A percentile compares a stretch with the other conserved stretches of the same genome.
These are phyloP conservation scores for Westerdykella aurantiaca DNA, from an alignment of 2,329 filamentous ascomycete species.

Conservation along the genomic window DNA sequence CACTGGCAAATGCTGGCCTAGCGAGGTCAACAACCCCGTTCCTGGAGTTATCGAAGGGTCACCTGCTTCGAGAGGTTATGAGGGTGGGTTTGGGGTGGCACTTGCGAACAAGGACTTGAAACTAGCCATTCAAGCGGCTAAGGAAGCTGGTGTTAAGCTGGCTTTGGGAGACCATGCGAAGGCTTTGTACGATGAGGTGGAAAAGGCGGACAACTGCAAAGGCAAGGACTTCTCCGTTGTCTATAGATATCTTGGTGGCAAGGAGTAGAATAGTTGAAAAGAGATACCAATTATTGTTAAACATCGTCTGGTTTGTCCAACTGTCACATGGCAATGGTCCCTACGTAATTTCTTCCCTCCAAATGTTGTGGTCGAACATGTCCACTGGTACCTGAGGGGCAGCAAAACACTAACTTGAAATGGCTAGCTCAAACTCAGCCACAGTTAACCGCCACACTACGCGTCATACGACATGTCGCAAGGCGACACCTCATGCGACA, in stretches of 20 bases:
- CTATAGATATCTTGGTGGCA: conserved; percentile 46
- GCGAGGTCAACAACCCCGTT: conserved; percentile 92
- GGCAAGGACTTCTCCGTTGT: conserved; percentile 49
- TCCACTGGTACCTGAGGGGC: not conserved
- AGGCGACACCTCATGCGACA: not conserved
- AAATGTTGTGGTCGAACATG: no score
- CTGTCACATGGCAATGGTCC: no score
- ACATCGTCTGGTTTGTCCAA: not conserved
- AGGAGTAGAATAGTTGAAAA: conserved; percentile 28
- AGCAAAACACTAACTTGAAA: not conserved
- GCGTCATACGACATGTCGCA: conserved; percentile 1
- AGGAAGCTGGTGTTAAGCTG: conserved; percentile 41
- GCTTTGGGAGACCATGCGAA: conserved; percentile 43
- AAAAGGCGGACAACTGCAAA: conserved; percentile 41
- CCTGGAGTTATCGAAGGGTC: conserved; percentile 72
- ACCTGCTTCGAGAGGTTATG: conserved; percentile 68
- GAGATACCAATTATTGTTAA: not conserved
- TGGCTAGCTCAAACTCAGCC: not conserved
- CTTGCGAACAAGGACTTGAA: conserved; percentile 48
- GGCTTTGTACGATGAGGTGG: conserved; percentile 43
- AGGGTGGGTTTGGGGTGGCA: conserved; percentile 47
- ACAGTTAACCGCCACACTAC: not conserved
- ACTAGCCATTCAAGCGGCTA: conserved; percentile 44
- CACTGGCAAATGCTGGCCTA: conserved; percentile 94
- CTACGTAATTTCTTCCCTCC: not conserved